Base-by-base conservation (phyloP, 2,329 filamentous ascomycete species). In the Fusarium sp. region DNA sequence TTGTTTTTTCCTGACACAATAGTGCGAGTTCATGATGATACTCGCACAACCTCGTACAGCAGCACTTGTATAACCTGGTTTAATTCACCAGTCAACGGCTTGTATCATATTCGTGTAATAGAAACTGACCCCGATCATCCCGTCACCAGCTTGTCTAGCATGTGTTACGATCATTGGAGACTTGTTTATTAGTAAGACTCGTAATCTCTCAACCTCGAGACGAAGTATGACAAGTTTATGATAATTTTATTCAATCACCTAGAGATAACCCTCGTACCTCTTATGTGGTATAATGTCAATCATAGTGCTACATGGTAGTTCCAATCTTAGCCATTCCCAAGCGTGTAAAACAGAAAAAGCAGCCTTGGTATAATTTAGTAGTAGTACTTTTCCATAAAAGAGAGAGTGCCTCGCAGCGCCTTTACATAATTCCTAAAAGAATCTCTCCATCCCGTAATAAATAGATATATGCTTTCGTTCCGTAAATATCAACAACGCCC, bases 401-500 rank as follows among this genome's bases (percentile, higher is more conserved):
- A 55, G 18, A 67, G 54, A 56, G 7, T 45, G 34, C 45, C 62
- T 61, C 43, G n/a, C 40, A 62, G 66, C 47, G 61, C 49, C 49
- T 60, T 27, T 50, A 59, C 53, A 41, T 55, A 43, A 45, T 54
- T 53, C 49, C 23, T 50, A 46, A 55, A 21, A 49, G 43, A 27
- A 55, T 27, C 42, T 59, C 42, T 23, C 64, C 37, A 40, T n/a
- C 48, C 61, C 27, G n/a, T 63, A 27, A 54, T 59, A 40, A 40
- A 60, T 43, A 43, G 21, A 23, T 43, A 43, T 41, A 63, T 66
- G 58, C 45, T 68, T 63, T 58, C 62, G 32, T 51, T 49, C 45
- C 32, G 18, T 53, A 14, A 53, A 53, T 53, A 11, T 53, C 49
- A 53, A 53, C 65, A 75, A 75, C 73, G 72, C 73, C 73, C 55